Evolutionary conservation across 306 rosid species (phyloP).

Genomic region (Castanea mollissima): DNA sequence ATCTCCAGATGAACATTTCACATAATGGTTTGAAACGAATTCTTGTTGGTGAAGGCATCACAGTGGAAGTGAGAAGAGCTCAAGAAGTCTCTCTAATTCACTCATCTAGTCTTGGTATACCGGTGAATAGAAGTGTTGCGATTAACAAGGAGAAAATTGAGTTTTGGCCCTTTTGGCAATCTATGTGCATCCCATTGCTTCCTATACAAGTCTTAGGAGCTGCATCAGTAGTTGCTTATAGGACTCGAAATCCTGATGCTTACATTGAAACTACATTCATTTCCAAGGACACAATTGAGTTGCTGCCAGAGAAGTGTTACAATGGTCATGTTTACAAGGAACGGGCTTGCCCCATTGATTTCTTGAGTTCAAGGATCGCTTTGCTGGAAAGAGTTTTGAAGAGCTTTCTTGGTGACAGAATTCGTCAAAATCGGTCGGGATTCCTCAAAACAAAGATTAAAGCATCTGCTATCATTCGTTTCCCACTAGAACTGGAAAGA

Average conservation of each 20-base stretch:
- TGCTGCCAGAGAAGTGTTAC: conserved; percentile 83
- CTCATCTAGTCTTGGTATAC: conserved; percentile 39
- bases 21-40: conserved; percentile 61
- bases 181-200: conserved; percentile 54
- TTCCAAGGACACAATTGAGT: conserved; percentile 63
- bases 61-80: conserved; percentile 71
- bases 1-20: conserved; percentile 65
- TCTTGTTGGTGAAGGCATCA: conserved; percentile 83
- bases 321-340: conserved; percentile 30
- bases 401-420: conserved; percentile 46
- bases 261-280: conserved; percentile 38
- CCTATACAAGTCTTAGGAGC: conserved; percentile 67
- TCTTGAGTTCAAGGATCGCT: conserved; percentile 48
- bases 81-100: conserved; percentile 63
- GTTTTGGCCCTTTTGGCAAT: conserved; percentile 52
- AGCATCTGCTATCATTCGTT: conserved; percentile 53
- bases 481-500: conserved; percentile 69
- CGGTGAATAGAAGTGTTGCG: conserved; percentile 37
- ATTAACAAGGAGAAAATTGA: conserved; percentile 31
- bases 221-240: conserved; percentile 61
- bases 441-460: conserved; percentile 64
- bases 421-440: conserved; percentile 41
- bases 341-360: conserved; percentile 52
- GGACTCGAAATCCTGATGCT: conserved; percentile 52
- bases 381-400: conserved; percentile 56